Evolutionary conservation across 108 stramenopile genomes (phyloP).

Genomic region (Skeletonema grethae): DNA sequence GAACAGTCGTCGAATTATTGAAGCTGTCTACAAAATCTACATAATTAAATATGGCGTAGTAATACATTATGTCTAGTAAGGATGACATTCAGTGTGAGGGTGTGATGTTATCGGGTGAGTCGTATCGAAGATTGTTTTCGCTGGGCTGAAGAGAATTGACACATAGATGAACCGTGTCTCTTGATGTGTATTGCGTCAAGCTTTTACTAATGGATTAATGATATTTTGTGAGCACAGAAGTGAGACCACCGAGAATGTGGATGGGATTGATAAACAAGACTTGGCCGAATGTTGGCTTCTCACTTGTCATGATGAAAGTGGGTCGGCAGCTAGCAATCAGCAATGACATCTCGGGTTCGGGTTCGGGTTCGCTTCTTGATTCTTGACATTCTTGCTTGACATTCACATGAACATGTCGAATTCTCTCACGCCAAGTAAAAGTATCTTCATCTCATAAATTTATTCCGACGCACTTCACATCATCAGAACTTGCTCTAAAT

Average conservation of each 20-base stretch:
- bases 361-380: background rate
- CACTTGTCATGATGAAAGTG: too few species aligned
- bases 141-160: background rate
- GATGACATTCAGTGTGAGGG: background rate
- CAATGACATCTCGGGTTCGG: background rate
- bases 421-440: background rate
- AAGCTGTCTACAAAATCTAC: background rate
- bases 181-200: background rate
- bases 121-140: background rate
- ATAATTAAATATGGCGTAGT: constrained; percentile 3
- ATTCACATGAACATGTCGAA: background rate
- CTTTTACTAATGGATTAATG: too few species aligned
- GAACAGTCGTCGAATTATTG: background rate
- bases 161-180: background rate
- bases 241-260: background rate
- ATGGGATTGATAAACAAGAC: too few species aligned
- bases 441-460: background rate
- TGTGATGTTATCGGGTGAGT: background rate
- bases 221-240: too few species aligned
- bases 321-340: too few species aligned
- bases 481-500: background rate
- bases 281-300: too few species aligned
- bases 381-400: background rate
- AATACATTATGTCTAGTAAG: background rate
- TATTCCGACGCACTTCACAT: background rate